These are phyloP conservation scores for Neurospora sp. DNA, from an alignment of 495 filamentous ascomycete species.

Conservation along the genomic window DNA sequence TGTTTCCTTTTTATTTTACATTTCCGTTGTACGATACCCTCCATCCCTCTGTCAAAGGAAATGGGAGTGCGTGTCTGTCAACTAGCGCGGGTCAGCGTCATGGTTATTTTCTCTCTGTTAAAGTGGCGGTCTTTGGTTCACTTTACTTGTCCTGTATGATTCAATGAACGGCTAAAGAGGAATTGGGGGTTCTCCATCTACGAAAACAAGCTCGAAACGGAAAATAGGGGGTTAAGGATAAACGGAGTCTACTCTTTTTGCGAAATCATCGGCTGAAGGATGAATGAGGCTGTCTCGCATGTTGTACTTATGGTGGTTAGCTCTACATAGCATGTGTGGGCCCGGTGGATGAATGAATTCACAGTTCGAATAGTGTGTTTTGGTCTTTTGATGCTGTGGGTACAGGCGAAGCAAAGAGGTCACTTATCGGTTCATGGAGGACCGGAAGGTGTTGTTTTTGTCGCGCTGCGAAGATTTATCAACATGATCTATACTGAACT, in stretches of 20 bases:
- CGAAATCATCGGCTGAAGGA: not conserved
- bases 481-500: not conserved
- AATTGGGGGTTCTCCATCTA: not conserved
- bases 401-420: not conserved
- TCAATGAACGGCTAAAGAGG: constrained; percentile 4
- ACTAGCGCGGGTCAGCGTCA: not conserved
- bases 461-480: not conserved
- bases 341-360: not conserved
- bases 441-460: not conserved
- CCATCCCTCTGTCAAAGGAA: not conserved
- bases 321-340: not conserved
- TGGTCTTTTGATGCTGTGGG: not conserved
- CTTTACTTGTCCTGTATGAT: constrained; percentile 7
- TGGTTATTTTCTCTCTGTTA: not conserved
- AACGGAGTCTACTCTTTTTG: not conserved
- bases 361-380: not conserved
- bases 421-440: not conserved
- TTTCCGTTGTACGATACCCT: constrained; percentile 6
- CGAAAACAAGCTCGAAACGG: not conserved
- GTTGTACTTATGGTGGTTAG: not conserved
- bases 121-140: constrained; percentile 1
- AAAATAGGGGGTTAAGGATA: not conserved
- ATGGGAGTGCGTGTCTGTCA: not conserved
- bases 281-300: not conserved
- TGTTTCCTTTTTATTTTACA: constrained; percentile 4